A percentile compares a stretch with the other conserved stretches of the same genome.
These are phyloP conservation scores for Rhodotorula graminis DNA, from an alignment of 768 basidiomycete species.

Conservation along the genomic window DNA sequence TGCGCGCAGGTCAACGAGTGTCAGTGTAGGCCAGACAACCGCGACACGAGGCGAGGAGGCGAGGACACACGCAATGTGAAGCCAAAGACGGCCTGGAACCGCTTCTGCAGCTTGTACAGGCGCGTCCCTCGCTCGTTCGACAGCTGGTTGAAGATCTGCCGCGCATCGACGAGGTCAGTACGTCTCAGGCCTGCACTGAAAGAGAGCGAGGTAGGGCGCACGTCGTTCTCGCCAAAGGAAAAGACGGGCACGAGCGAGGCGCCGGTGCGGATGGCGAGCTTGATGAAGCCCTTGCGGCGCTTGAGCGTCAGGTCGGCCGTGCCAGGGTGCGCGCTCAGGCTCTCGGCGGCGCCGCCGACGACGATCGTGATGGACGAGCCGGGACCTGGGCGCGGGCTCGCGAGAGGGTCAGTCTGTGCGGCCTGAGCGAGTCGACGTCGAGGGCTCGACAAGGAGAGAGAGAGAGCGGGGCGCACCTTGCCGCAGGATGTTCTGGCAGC, in stretches of 20 bases:
- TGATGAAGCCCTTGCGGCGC: constrained; percentile 80
- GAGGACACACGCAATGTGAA: constrained; percentile 66
- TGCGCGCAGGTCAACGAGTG: background rate
- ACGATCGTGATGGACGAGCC: constrained; percentile 80
- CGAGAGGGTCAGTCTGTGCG: background rate
- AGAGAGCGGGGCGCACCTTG: constrained; percentile 52
- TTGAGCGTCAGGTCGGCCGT: constrained; percentile 65
- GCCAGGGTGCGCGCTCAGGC: constrained; percentile 88
- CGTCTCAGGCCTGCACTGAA: background rate
- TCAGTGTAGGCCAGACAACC: too few relatives aligned
- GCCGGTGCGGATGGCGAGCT: constrained; percentile 82
- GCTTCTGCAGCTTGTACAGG: constrained; percentile 76
- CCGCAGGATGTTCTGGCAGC: constrained; percentile 79
- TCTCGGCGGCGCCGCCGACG: constrained; percentile 93
- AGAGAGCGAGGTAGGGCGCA: constrained; percentile 48
- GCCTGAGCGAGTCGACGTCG: too few relatives aligned
- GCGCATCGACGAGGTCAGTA: background rate
- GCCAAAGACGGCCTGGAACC: constrained; percentile 85
- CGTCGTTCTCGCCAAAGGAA: constrained; percentile 98
- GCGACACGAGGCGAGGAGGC: too few relatives aligned
- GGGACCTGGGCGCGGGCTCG: constrained; percentile 45
- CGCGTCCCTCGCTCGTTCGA: constrained; percentile 89
- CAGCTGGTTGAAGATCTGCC: constrained; percentile 92
- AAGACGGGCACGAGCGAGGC: constrained; percentile 97
- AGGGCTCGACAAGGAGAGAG: background rate